A percentile compares a stretch with the other conserved stretches of the same genome.
Evolutionary conservation across 179 eudicot species (phyloP).

Genomic region (Silene noctiflora): DNA sequence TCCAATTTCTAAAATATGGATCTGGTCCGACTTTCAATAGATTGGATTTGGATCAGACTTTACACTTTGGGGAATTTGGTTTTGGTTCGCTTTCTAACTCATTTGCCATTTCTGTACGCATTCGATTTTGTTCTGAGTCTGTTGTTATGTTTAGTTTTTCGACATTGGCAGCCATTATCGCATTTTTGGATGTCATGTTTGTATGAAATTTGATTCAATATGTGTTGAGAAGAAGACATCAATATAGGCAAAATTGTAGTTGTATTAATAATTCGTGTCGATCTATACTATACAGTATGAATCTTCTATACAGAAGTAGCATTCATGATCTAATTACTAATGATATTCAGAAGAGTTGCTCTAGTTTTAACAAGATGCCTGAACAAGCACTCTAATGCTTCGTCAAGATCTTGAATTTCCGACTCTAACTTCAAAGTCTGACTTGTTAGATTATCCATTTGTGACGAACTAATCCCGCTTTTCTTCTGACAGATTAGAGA

Average conservation of each 20-base stretch:
- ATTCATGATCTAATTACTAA: conserved; percentile 25
- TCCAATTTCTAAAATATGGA: neutral
- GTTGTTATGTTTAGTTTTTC: neutral
- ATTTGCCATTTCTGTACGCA: neutral
- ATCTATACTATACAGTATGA: conserved; percentile 17
- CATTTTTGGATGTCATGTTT: neutral
- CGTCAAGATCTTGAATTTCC: conserved; percentile 37
- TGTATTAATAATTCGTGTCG: conserved; percentile 6
- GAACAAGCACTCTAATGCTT: conserved; percentile 37
- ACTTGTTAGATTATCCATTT: conserved; percentile 25
- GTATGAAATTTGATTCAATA: neutral
- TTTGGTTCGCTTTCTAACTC: neutral
- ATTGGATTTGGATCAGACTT: neutral
- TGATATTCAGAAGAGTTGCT: conserved; percentile 46
- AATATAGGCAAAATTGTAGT: conserved; percentile 10
- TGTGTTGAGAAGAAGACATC: conserved; percentile 1
- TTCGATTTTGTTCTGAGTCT: neutral
- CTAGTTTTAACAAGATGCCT: conserved; percentile 45
- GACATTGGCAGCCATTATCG: neutral
- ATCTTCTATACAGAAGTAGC: neutral
- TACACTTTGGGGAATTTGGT: no score
- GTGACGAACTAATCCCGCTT: neutral
- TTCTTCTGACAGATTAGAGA: conserved; percentile 29
- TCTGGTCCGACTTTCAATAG: neutral
- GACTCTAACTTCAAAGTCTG: conserved; percentile 34